phyloP scores from a whole-genome alignment of 441 rosid genomes.

The Aquilaria agallochum region DNA sequence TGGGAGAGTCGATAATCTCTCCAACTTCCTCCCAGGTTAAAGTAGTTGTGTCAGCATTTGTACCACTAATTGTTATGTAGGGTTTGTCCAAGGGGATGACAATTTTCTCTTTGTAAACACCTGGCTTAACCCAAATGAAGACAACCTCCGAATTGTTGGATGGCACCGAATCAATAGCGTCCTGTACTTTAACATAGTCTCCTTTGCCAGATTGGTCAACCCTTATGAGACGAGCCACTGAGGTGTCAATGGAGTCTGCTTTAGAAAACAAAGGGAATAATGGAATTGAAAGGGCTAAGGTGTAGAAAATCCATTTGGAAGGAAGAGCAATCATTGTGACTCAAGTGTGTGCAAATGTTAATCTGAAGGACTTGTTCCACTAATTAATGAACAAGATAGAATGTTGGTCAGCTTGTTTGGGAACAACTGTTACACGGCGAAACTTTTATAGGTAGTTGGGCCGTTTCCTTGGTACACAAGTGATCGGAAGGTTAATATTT shows the following conservation, averaged over 20 bases:
- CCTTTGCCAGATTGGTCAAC: constrained; percentile 29
- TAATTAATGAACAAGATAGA: too few species aligned
- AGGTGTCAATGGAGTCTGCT: neutral
- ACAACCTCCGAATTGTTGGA: constrained; percentile 13
- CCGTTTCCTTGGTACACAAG: too few species aligned
- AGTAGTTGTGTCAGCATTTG: constrained; percentile 30
- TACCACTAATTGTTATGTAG: constrained; percentile 39
- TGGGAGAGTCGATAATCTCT: constrained; percentile 51
- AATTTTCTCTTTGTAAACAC: constrained; percentile 37
- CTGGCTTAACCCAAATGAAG: constrained; percentile 24
- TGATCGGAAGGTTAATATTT: too few species aligned
- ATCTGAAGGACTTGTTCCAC: too few species aligned
- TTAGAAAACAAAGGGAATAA: neutral
- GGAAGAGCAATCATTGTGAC: too few species aligned
- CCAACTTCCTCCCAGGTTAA: constrained; percentile 52
- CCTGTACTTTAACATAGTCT: constrained; percentile 25
- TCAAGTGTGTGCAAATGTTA: too few species aligned
- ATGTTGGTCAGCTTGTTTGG: too few species aligned
- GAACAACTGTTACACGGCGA: too few species aligned
- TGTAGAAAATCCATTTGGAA: too few species aligned
- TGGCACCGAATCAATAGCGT: constrained; percentile 26
- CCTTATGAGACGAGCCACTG: constrained; percentile 8
- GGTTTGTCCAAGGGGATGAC: constrained; percentile 47
- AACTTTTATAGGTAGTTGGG: too few species aligned
- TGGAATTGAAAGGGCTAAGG: too few species aligned